These are phyloP conservation scores for Catenaria anguillulae DNA, from an alignment of 371 early-diverging fungal species.

Conservation along the genomic window DNA sequence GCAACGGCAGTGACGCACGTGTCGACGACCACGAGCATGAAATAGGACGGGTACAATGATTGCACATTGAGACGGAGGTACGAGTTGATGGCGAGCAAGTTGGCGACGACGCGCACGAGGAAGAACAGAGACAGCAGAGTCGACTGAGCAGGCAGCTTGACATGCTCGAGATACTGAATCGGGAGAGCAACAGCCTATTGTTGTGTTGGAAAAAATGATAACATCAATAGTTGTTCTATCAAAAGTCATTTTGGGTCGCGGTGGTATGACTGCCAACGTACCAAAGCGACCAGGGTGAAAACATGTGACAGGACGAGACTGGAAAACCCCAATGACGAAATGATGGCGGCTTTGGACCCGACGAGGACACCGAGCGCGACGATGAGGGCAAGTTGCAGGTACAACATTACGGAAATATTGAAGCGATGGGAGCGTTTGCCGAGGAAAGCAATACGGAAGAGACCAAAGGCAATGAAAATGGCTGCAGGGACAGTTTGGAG, in stretches of 20 bases:
- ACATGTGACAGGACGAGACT: not conserved
- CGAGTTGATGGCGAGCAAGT: not conserved
- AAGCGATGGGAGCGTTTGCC: too few species aligned
- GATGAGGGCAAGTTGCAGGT: not conserved
- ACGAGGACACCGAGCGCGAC: not conserved
- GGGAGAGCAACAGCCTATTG: not conserved
- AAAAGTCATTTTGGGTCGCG: too few species aligned
- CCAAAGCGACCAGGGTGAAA: not conserved
- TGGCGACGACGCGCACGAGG: not conserved
- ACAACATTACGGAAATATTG: not conserved
- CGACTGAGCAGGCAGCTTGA: constrained; percentile 50
- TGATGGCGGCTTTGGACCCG: not conserved
- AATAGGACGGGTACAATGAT: not conserved
- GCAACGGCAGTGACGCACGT: not conserved
- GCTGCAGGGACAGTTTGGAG: too few species aligned
- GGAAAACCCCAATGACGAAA: not conserved
- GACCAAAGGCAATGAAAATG: too few species aligned
- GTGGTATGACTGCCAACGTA: too few species aligned
- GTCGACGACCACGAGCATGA: not conserved
- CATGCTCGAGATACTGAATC: not conserved
- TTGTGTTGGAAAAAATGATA: not conserved
- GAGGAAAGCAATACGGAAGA: too few species aligned
- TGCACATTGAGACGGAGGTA: not conserved
- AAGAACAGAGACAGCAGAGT: constrained; percentile 54
- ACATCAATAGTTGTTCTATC: not conserved